Evolutionary conservation across 2,329 filamentous ascomycete genomes (phyloP).

Genomic region (Torrubiella hemipterigena): DNA sequence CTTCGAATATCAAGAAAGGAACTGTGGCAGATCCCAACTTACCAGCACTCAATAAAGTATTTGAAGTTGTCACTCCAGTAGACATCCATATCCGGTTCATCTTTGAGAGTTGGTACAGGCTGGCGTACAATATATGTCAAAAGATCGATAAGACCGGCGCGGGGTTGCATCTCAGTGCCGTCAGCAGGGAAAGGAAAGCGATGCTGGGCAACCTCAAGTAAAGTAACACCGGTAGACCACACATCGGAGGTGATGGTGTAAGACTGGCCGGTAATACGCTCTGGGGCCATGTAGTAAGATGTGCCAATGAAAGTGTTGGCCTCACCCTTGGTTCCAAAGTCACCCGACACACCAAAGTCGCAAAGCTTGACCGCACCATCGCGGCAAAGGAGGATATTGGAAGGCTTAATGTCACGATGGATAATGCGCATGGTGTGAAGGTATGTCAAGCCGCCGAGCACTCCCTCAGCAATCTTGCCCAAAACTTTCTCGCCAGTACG

Average conservation of each 20-base stretch:
- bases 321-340: conserved; percentile 96
- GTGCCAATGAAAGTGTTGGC: conserved; percentile 99
- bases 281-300: conserved; percentile 98
- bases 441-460: conserved; percentile 87
- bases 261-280: conserved; percentile 91
- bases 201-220: conserved; percentile 98
- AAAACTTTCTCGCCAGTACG: conserved; percentile 94
- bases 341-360: conserved; percentile 94
- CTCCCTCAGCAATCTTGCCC: conserved; percentile 91
- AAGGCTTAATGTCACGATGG: conserved; percentile 96
- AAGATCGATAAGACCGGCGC: conserved; percentile 85
- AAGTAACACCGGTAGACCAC: conserved; percentile 91
- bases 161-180: conserved; percentile 87
- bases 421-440: conserved; percentile 94
- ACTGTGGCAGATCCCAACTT: conserved; percentile 30
- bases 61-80: conserved; percentile 97
- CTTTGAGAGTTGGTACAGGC: conserved; percentile 87
- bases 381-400: conserved; percentile 88
- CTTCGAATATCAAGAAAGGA: neutral
- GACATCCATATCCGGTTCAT: conserved; percentile 80
- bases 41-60: conserved; percentile 99
- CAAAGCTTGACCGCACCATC: conserved; percentile 93
- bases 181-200: conserved; percentile 97
- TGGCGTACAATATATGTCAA: conserved; percentile 96
- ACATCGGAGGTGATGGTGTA: conserved; percentile 99